Evolutionary conservation across 495 filamentous ascomycete species (phyloP), one percentile per base, ranked within the genome.

Genomic region (Xylaria longipes): DNA sequence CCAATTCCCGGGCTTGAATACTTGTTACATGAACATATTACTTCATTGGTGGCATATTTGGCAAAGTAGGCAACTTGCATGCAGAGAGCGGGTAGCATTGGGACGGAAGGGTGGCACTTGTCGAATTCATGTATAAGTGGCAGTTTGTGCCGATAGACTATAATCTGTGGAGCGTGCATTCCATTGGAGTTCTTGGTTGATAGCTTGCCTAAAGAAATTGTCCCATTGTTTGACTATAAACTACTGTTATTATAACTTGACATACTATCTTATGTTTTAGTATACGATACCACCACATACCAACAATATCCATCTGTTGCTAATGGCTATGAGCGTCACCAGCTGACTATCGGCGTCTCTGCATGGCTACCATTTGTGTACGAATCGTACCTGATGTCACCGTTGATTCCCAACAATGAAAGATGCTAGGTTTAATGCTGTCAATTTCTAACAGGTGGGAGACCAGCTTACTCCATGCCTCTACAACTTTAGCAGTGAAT

Each of bases 61-160:
- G 60, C 46, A 52, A 48, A 37, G 29, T 50, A 29, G 62, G 37
- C 4, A 65, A 57, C 41, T 65, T 71, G 69, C 69, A 71, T 71
- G 69, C 54, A 63, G 68, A 69, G 65, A 69, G 46, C 56, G 50
- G 71, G 71, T 43, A 50, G 67, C 67, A 68, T 68, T 69, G 56
- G 67, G 71, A 63, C 57, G 48, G 65, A 45, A 72, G 31, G 65
- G 57, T 41, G 71, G 65, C 54, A 63, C 56, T 45, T 68, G 57
- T 72, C 60, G 60, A 68, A 52, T 68, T 68, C 33, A 75, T 82
- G 25, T 69, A 52, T 56, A 56, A 71, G 52, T 78, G 70, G 61
- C 62, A 77, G 15, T 75, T 78, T 41, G 48, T 27, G 29, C 73
- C 48, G 37, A 65, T 70, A 58, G 76, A 78, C 9, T 69, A 71